Percentiles rank a stretch among this genome's conserved stretches.
phyloP scores from a whole-genome alignment of 2,329 filamentous ascomycete species.

The Nigrograna mackinnonii region DNA sequence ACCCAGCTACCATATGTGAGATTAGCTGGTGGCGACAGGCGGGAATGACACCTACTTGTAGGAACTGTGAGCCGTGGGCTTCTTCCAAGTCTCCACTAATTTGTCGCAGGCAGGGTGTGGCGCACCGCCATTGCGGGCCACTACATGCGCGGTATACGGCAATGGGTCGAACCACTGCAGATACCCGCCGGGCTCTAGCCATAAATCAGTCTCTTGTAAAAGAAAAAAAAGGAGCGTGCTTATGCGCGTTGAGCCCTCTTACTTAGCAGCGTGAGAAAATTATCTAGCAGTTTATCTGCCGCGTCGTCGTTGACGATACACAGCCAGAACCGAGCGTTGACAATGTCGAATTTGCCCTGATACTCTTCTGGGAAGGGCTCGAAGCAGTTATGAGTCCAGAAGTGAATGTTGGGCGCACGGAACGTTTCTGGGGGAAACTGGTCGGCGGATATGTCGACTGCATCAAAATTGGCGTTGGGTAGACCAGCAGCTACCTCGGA shows the following conservation, averaged over 20 bases:
- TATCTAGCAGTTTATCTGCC: neutral
- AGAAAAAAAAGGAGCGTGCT: no score
- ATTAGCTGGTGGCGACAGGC: neutral
- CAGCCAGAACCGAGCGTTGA: neutral
- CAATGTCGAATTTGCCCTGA: neutral
- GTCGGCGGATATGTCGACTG: neutral
- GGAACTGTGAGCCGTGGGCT: neutral
- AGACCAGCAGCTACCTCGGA: neutral
- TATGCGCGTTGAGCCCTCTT: no score
- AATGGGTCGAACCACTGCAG: neutral
- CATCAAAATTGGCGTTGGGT: neutral
- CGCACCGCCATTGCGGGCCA: neutral
- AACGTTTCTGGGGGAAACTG: neutral
- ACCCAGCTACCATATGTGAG: neutral
- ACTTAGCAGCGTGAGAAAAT: neutral
- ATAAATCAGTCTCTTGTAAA: neutral
- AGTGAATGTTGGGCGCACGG: neutral
- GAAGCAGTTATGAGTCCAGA: neutral
- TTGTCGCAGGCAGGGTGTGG: neutral
- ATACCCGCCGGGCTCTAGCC: neutral
- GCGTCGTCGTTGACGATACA: neutral
- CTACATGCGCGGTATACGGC: neutral
- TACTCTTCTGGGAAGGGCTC: neutral
- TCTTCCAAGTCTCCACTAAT: neutral
- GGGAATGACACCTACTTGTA: neutral